A percentile compares a stretch with the other conserved stretches of the same genome.
These are phyloP conservation scores for Sporothrix humicola DNA, from an alignment of 2,329 filamentous ascomycete genomes.

Conservation along the genomic window DNA sequence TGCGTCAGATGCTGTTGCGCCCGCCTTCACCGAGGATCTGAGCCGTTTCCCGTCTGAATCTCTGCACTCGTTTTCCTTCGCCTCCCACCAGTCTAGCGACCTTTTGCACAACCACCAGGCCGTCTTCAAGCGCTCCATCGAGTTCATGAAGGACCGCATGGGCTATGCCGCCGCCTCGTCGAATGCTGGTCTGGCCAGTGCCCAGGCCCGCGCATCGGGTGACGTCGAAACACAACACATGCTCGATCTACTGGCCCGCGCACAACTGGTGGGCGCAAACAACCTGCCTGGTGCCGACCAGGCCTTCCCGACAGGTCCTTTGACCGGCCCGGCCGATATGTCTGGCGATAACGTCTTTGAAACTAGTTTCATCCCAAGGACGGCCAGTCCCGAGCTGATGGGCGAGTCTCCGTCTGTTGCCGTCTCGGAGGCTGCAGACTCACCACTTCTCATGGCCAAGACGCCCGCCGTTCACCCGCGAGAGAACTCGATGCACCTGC, in stretches of 20 bases:
- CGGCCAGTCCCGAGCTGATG: slow-evolving; percentile 57
- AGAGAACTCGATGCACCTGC: slow-evolving; percentile 19
- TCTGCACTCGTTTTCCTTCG: slow-evolving; percentile 96
- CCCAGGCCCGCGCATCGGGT: slow-evolving; percentile 80
- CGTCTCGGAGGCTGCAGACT: slow-evolving; percentile 40
- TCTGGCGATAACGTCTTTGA: slow-evolving; percentile 85
- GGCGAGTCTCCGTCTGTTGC: slow-evolving; percentile 22
- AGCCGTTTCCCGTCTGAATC: slow-evolving; percentile 94
- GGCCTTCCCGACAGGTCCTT: slow-evolving; percentile 59
- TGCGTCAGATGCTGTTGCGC: slow-evolving; percentile 67
- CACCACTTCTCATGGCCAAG: slow-evolving; percentile 30
- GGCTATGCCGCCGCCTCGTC: slow-evolving; percentile 65
- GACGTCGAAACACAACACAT: slow-evolving; percentile 88
- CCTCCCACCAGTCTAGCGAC: slow-evolving; percentile 85
- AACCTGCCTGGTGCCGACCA: slow-evolving; percentile 56
- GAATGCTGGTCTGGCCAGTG: slow-evolving; percentile 77
- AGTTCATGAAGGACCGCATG: slow-evolving; percentile 94
- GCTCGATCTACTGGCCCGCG: slow-evolving; percentile 83
- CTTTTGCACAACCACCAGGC: slow-evolving; percentile 90
- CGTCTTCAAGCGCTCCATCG: slow-evolving; percentile 88
- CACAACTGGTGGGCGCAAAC: slow-evolving; percentile 75
- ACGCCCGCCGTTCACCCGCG: neutral
- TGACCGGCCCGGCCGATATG: slow-evolving; percentile 79
- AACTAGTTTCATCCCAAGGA: slow-evolving; percentile 69
- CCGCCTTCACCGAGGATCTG: slow-evolving; percentile 84